These are phyloP conservation scores for Mycena rebaudengoi DNA, from an alignment of 768 basidiomycete genomes.

Conservation along the genomic window DNA sequence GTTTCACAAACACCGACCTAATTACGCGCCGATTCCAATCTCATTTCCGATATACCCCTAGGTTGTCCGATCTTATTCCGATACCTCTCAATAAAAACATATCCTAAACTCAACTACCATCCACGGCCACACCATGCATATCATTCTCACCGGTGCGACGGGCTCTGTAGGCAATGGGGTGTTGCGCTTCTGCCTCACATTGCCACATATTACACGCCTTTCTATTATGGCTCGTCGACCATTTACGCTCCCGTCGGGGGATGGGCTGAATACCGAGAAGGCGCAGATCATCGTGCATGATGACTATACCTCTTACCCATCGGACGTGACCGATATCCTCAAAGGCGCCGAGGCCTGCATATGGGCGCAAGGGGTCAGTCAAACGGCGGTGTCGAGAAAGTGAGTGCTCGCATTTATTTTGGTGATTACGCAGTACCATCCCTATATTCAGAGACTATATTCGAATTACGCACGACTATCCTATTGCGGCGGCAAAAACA, in stretches of 20 bases:
- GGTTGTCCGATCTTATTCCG: no score
- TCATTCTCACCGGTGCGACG: slow-evolving; percentile 34
- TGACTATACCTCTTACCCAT: slow-evolving; percentile 31
- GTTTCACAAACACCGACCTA: no score
- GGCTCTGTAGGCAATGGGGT: slow-evolving; percentile 32
- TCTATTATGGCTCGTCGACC: slow-evolving; percentile 36
- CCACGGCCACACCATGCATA: slow-evolving; percentile 43
- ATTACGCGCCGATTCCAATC: no score
- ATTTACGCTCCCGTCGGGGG: slow-evolving; percentile 15
- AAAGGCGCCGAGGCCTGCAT: slow-evolving; percentile 11
- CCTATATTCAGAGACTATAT: no score
- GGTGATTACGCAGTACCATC: no score
- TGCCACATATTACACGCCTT: slow-evolving; percentile 31
- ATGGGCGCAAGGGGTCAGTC: slow-evolving; percentile 10
- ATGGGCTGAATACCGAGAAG: slow-evolving; percentile 28
- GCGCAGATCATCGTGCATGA: slow-evolving; percentile 33
- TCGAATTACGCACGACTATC: no score
- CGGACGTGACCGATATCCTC: slow-evolving; percentile 13
- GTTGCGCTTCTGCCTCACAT: slow-evolving; percentile 32
- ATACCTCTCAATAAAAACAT: no score
- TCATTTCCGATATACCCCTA: no score
- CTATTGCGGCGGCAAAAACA: no score
- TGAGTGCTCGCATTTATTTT: neutral
- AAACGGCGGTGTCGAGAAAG: neutral
- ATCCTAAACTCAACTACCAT: no score